Evolutionary conservation across 2,329 filamentous ascomycete species (phyloP).

Genomic region (Dendrostoma leiphaemia): DNA sequence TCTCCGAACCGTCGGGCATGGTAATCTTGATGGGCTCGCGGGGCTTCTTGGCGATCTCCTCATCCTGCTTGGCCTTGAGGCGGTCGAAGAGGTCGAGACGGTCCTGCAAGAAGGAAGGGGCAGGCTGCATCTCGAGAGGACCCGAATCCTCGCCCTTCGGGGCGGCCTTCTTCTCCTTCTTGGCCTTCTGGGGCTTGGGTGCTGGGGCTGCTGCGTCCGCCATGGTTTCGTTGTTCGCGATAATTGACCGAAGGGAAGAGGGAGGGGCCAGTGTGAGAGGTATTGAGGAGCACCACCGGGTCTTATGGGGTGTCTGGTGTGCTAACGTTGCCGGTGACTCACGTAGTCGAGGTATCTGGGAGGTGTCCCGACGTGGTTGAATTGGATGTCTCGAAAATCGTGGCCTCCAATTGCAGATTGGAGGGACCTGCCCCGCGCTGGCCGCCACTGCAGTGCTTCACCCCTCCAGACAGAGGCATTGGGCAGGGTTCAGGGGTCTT

Average conservation of each 20-base stretch:
- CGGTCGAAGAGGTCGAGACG: constrained; percentile 85
- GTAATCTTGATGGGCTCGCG: constrained; percentile 73
- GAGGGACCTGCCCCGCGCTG: constrained; percentile 14
- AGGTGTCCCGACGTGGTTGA: not conserved
- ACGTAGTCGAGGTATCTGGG: not conserved
- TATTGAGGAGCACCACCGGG: not conserved
- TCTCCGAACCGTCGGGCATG: constrained; percentile 68
- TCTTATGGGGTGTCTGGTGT: not conserved
- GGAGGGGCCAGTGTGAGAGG: not conserved
- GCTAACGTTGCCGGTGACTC: constrained; percentile 6
- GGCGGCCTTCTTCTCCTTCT: constrained; percentile 50
- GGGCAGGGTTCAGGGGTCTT: constrained; percentile 6
- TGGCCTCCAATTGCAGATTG: constrained; percentile 15
- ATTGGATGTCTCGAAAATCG: constrained; percentile 13
- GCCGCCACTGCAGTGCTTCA: not conserved
- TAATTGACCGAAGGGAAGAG: not conserved
- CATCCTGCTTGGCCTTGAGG: constrained; percentile 80
- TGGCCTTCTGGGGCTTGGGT: constrained; percentile 31
- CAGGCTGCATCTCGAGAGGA: constrained; percentile 48
- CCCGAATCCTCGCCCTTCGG: constrained; percentile 35
- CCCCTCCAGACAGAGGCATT: constrained; percentile 6
- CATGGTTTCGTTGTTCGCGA: constrained; percentile 1
- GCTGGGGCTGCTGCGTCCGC: constrained; percentile 15
- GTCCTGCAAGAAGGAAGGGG: constrained; percentile 77
- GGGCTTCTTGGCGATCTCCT: constrained; percentile 68